Conservation (phyloP, 2,329 filamentous ascomycete genomes). For the Emergomyces africanus region DNA sequence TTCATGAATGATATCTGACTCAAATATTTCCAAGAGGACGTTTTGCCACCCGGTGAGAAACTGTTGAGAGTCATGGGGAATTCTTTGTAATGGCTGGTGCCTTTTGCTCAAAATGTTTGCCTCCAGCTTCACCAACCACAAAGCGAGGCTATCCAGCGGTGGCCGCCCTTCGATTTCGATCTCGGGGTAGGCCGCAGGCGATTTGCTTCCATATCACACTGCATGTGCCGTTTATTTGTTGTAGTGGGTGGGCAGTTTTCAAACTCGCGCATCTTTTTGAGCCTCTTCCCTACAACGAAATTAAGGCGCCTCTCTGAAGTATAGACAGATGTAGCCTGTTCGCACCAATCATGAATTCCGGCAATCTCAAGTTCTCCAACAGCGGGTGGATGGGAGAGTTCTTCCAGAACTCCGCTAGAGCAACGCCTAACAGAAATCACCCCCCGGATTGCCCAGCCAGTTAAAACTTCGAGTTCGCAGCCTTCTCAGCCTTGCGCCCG, state of each 20-base stretch:
- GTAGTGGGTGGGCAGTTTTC: not conserved
- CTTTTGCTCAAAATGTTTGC: not conserved
- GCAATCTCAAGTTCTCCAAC: too few species aligned
- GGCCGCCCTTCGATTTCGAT: not conserved
- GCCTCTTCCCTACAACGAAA: not conserved
- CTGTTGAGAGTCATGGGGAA: not conserved
- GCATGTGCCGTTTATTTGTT: not conserved
- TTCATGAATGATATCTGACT: not conserved
- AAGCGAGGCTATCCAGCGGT: not conserved
- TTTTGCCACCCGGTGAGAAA: not conserved
- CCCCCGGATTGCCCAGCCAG: not conserved
- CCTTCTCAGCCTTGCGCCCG: conserved; percentile 4
- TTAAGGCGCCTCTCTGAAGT: too few species aligned
- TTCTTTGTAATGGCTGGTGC: not conserved
- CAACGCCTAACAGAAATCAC: not conserved
- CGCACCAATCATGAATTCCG: not conserved
- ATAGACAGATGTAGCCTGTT: too few species aligned
- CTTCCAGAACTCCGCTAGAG: not conserved
- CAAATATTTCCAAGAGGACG: not conserved
- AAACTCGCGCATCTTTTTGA: not conserved
- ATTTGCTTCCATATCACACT: not conserved
- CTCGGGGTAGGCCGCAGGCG: not conserved
- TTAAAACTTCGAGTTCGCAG: not conserved
- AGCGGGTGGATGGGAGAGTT: too few species aligned
- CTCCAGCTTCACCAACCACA: not conserved